These are phyloP conservation scores for Amanita exitialis DNA, from an alignment of 768 basidiomycete genomes.

Conservation along the genomic window DNA sequence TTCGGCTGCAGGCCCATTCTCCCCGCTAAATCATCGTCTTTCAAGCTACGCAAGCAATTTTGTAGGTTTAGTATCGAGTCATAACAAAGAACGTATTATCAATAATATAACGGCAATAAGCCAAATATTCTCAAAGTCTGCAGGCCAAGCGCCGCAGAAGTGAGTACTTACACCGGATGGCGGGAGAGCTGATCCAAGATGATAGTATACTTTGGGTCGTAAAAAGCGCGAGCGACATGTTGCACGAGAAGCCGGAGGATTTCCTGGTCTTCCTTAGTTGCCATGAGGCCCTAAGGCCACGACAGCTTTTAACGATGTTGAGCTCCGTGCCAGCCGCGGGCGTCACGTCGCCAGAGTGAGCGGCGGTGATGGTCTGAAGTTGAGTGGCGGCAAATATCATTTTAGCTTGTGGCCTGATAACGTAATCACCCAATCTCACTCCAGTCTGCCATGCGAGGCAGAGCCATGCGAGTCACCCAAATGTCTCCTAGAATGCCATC, in stretches of 20 bases:
- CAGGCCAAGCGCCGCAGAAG: conserved; percentile 10
- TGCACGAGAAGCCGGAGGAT: conserved; percentile 82
- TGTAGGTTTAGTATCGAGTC: conserved; percentile 11
- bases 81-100: conserved; percentile 8
- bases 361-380: neutral
- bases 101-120: conserved; percentile 14
- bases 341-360: neutral
- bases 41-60: conserved; percentile 48
- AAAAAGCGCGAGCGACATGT: conserved; percentile 89
- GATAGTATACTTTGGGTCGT: conserved; percentile 86
- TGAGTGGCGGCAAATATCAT: neutral
- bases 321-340: conserved; percentile 2
- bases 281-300: conserved; percentile 26
- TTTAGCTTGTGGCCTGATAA: neutral
- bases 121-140: conserved; percentile 11
- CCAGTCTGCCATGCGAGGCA: no score
- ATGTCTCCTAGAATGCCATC: no score
- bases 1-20: conserved; percentile 84
- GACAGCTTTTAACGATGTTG: neutral
- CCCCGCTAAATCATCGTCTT: conserved; percentile 90
- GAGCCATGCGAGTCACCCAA: no score
- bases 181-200: conserved; percentile 91
- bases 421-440: neutral
- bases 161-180: conserved; percentile 83
- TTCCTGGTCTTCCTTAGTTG: conserved; percentile 74